phyloP scores from a whole-genome alignment of 1,284 basidiomycete species.

The Melampsora americana region DNA sequence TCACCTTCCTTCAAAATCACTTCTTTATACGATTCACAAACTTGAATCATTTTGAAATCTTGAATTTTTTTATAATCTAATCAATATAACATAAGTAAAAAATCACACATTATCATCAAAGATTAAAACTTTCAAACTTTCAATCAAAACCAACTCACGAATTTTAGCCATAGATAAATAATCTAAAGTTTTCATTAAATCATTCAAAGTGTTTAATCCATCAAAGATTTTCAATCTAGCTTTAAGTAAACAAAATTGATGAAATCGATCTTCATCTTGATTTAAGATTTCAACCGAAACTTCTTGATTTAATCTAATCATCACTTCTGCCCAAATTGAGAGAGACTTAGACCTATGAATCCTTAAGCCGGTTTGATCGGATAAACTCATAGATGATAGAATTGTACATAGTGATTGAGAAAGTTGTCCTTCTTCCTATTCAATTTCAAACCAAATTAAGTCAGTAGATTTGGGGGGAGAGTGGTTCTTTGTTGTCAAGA shows the following conservation, averaged over 20 bases:
- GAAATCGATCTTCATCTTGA: not conserved
- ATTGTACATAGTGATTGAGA: not conserved
- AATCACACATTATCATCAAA: no score
- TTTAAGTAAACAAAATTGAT: not conserved
- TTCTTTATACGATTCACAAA: not conserved
- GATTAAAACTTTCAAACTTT: no score
- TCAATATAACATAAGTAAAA: no score
- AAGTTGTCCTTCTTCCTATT: not conserved
- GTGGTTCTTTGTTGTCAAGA: not conserved
- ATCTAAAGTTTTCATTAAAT: not conserved
- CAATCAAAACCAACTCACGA: no score
- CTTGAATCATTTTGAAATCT: not conserved
- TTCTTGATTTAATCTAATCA: not conserved
- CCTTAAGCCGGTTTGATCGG: not conserved
- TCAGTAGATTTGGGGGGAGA: not conserved
- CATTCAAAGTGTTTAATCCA: not conserved
- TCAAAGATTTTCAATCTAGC: constrained; percentile 1
- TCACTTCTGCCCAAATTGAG: not conserved
- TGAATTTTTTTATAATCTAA: not conserved
- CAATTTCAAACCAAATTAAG: not conserved
- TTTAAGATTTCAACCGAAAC: not conserved
- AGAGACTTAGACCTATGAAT: not conserved
- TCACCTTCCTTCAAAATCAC: not conserved
- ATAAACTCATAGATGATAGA: not conserved
- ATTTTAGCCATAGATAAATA: not conserved